A percentile compares a stretch with the other conserved stretches of the same genome.
Evolutionary conservation across 108 stramenopile species (phyloP).

Genomic region (Discostella pseudostelligera): DNA sequence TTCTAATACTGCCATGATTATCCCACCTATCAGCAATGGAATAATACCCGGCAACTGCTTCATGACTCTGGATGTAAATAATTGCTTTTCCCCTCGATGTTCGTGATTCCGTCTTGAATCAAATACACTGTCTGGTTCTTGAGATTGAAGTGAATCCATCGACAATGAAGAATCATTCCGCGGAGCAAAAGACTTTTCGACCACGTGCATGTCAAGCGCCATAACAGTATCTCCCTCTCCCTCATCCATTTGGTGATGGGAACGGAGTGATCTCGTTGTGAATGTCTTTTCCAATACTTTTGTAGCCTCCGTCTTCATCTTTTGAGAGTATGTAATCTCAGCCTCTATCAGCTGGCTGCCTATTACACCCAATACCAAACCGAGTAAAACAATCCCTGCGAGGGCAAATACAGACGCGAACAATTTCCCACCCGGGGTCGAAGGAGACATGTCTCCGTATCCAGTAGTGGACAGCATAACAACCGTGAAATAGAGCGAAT

Average conservation of each 20-base stretch:
- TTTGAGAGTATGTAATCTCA: constrained; percentile 43
- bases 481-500: constrained; percentile 64
- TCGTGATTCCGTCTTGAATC: background rate
- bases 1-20: constrained; percentile 22
- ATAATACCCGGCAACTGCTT: constrained; percentile 18
- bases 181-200: background rate
- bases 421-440: constrained; percentile 43
- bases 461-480: constrained; percentile 47
- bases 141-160: constrained; percentile 2
- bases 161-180: background rate
- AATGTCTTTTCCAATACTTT: constrained; percentile 22
- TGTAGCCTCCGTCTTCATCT: constrained; percentile 15
- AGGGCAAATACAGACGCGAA: constrained; percentile 70
- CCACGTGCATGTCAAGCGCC: background rate
- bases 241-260: background rate
- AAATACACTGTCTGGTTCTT: background rate
- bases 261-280: background rate
- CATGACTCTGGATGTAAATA: background rate
- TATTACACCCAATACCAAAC: constrained; percentile 54
- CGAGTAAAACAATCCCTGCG: constrained; percentile 59
- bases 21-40: constrained; percentile 22
- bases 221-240: background rate
- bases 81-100: background rate
- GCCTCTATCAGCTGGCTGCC: constrained; percentile 50
- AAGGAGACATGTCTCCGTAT: constrained; percentile 31